These are phyloP conservation scores for Rhipidocladum racemiflorum DNA, from an alignment of 176 grass and related monocot species.

Conservation along the genomic window DNA sequence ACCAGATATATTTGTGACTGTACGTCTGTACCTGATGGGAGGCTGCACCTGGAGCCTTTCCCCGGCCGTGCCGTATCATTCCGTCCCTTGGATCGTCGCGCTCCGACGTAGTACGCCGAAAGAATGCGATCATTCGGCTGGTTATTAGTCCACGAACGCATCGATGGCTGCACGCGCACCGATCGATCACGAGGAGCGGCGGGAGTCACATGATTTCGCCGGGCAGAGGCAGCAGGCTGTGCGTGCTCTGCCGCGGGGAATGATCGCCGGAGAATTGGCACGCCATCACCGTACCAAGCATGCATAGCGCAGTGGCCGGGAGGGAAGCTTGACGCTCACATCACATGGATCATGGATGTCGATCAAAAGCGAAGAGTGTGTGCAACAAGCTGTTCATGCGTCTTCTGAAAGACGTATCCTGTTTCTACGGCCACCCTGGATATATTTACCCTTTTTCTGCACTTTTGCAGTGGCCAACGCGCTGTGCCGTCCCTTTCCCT, in stretches of 20 bases:
- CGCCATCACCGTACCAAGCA: neutral
- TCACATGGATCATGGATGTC: too few species aligned
- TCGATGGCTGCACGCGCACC: neutral
- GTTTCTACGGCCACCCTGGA: neutral
- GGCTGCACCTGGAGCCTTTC: neutral
- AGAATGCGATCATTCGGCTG: neutral
- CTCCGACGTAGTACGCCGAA: neutral
- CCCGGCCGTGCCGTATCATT: neutral
- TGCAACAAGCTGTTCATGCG: neutral
- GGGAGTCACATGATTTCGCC: neutral
- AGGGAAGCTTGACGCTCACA: neutral
- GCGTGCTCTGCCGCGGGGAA: neutral
- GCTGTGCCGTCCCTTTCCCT: neutral
- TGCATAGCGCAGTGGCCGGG: neutral
- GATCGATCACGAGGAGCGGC: neutral
- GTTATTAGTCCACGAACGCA: neutral
- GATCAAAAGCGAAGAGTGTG: neutral
- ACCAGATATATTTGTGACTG: neutral
- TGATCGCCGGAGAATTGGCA: conserved; percentile 19
- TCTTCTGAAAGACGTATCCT: neutral
- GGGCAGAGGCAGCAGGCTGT: neutral
- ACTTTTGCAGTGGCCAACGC: neutral
- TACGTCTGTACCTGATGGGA: neutral
- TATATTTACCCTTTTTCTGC: too few species aligned
- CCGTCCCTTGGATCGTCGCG: neutral